Base-by-base conservation (phyloP, 2,329 filamentous ascomycete genomes). In the Rhexocercosporidium sp. region DNA sequence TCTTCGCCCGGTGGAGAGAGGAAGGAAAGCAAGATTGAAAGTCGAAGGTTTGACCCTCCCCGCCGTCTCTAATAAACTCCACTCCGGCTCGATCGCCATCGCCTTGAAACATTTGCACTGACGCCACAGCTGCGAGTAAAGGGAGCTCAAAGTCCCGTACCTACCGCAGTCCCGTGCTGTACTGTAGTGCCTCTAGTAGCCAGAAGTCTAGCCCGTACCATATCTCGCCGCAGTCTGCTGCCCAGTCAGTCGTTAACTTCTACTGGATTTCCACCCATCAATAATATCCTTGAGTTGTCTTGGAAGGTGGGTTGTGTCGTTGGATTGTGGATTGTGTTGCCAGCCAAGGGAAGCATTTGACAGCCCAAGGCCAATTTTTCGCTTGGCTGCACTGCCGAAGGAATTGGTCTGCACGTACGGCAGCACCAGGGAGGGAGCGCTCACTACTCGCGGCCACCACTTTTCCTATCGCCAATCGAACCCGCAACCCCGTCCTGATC, bases 51-150 rank as follows among this genome's bases (percentile, higher is more conserved):
- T 62, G 60, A 54, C 34, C 46, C 59, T 53, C 54, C n/a, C 14
- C 5, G 29, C 27, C 14, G n/a, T 20, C 16, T 39, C 22, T 20
- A 47, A 37, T 41, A 20, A 46, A 44, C 20, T 29, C 25, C 12
- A 29, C 59, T 49, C 25, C 39, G 25, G 41, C 31, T 16, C 44
- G 29, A 41, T 57, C 34, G 62, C 51, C 62, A 57, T 57, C 34
- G 62, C 51, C 62, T 47, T 57, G 49, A 64, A 64, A 64, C 62
- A 64, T 65, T 65, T 37, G 53, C 47, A 37, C 59, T 62, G 59
- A 62, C 59, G 31, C 44, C 16, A 51, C 44, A 62, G n/a, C 59
- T 51, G 46, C 12, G 20, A 27, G 27, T 49, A 51, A 18, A 62
- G n/a, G 47, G 22, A 31, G 12, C 8, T 22, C 22, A 41, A 18